Conservation (phyloP, 306 rosid species). For the Vigna hirtella region DNA sequence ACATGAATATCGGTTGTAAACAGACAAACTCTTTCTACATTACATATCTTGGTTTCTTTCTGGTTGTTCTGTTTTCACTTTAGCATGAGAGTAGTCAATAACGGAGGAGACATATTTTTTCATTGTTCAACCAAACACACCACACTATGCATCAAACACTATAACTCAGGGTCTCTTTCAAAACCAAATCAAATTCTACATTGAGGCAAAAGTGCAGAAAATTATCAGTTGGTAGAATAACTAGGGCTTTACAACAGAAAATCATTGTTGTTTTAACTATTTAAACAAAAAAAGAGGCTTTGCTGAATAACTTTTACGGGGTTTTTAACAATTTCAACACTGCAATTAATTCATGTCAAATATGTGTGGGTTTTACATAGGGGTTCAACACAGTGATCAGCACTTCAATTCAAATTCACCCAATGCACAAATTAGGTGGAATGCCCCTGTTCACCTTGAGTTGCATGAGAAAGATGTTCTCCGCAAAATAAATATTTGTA, state of each 20-base stretch:
- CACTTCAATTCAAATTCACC: no score
- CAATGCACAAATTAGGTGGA: no score
- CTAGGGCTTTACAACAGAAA: no score
- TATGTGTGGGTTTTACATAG: not conserved
- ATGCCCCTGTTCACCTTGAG: not conserved
- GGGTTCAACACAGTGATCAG: not conserved
- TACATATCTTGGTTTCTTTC: not conserved
- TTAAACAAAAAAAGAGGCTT: not conserved
- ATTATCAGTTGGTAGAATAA: not conserved
- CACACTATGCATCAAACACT: not conserved
- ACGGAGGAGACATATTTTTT: slow-evolving; percentile 17
- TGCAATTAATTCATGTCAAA: not conserved
- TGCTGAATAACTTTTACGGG: not conserved
- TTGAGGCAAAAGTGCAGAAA: not conserved
- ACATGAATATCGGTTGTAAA: not conserved
- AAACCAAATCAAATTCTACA: slow-evolving; percentile 4
- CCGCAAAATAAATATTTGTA: not conserved
- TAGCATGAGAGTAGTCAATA: not conserved
- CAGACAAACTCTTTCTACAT: not conserved
- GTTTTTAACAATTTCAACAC: not conserved
- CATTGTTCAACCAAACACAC: not conserved
- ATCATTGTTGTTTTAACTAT: not conserved
- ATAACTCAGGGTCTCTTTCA: not conserved
- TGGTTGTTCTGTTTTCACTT: slow-evolving; percentile 11
- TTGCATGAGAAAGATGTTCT: not conserved